Conservation (phyloP, 106 monocot genomes). For the Phalaenopsis equestris region DNA sequence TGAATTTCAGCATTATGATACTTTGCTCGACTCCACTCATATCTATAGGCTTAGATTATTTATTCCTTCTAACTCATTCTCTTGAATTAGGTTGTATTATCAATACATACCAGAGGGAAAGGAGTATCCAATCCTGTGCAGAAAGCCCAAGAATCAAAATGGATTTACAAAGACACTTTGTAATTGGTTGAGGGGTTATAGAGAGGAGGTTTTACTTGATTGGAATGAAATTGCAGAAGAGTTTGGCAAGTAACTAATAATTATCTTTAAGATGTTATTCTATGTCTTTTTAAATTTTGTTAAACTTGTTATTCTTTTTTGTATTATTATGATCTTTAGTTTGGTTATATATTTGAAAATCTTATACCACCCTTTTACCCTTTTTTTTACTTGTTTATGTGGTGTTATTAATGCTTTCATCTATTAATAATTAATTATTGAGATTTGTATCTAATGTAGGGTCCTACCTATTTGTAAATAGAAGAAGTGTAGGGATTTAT, state of each 20-base stretch:
- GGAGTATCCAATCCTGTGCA: slow-evolving; percentile 86
- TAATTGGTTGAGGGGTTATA: slow-evolving; percentile 28
- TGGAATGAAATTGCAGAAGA: slow-evolving; percentile 91
- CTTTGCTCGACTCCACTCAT: not conserved
- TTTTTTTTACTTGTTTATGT: not conserved
- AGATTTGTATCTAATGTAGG: not conserved
- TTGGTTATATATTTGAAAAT: not conserved
- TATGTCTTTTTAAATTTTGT: not conserved
- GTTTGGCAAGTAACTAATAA: slow-evolving; percentile 31
- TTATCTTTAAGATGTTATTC: not conserved
- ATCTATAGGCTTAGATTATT: not conserved
- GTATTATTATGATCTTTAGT: not conserved
- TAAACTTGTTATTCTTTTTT: not conserved
- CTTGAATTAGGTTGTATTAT: slow-evolving; percentile 72
- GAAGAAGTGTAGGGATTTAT: too few relatives aligned
- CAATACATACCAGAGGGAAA: slow-evolving; percentile 82
- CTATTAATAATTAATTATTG: not conserved
- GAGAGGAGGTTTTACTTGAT: slow-evolving; percentile 66
- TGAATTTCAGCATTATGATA: not conserved
- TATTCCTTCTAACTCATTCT: not conserved
- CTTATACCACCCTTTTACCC: not conserved
- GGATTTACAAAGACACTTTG: slow-evolving; percentile 32
- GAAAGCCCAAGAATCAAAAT: slow-evolving; percentile 27
- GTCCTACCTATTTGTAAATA: not conserved
- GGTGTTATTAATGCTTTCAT: not conserved